phyloP scores from a whole-genome alignment of 306 rosid species.

The Prinsepia uniflora region DNA sequence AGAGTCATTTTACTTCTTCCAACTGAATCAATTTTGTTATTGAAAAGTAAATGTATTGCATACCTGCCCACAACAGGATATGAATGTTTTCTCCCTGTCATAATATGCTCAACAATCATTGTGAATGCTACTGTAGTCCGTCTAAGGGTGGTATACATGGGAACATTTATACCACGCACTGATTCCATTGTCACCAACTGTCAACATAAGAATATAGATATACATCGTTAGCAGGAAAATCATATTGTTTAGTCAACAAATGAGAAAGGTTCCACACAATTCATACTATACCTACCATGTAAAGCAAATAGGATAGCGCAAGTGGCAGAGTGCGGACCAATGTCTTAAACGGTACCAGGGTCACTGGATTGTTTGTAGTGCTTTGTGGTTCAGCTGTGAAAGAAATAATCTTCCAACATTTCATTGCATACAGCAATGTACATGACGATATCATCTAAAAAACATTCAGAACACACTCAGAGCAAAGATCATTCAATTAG shows the following conservation, averaged over 20 bases:
- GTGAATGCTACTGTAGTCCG: slow-evolving; percentile 66
- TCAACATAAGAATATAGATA: slow-evolving; percentile 21
- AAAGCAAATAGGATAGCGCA: slow-evolving; percentile 53
- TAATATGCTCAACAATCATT: slow-evolving; percentile 56
- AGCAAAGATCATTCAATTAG: neutral
- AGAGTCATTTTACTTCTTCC: neutral
- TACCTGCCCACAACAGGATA: slow-evolving; percentile 55
- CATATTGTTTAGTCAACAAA: neutral
- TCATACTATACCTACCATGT: slow-evolving; percentile 43
- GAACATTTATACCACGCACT: slow-evolving; percentile 63
- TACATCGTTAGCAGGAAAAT: slow-evolving; percentile 13
- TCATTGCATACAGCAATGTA: slow-evolving; percentile 50
- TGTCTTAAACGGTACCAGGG: slow-evolving; percentile 41
- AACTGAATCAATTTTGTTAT: neutral
- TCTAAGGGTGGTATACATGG: slow-evolving; percentile 75
- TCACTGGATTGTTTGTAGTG: slow-evolving; percentile 36
- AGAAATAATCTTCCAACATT: slow-evolving; percentile 49
- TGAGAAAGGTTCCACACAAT: neutral
- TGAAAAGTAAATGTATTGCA: slow-evolving; percentile 15
- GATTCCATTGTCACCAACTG: slow-evolving; percentile 74
- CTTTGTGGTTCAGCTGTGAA: slow-evolving; percentile 45
- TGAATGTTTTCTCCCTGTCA: slow-evolving; percentile 52
- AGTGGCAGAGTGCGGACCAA: slow-evolving; percentile 57
- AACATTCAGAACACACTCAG: slow-evolving; percentile 1
- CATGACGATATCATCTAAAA: slow-evolving; percentile 47